Base-by-base conservation (phyloP, 768 basidiomycete genomes). In the Phylloporus rhodoxanthus region DNA sequence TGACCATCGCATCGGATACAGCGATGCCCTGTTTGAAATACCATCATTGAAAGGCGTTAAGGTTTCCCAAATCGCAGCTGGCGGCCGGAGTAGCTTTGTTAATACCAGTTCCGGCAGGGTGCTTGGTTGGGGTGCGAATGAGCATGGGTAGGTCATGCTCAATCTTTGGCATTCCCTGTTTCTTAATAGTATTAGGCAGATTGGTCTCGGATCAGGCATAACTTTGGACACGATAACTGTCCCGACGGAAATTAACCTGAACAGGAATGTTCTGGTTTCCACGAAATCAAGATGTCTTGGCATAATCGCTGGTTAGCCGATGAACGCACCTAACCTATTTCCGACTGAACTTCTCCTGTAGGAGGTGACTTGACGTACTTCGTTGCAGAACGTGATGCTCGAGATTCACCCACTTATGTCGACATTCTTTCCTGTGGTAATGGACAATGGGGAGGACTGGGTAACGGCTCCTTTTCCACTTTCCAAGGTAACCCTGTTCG, bases 91-190 rank as follows among this genome's bases (percentile, higher is more conserved):
- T 41, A 91, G 87, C 58, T 91, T 89, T 60, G 84, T 76, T 9
- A 72, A 81, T 21, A 91, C 90, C 0, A 58, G 68, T 6, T 67
- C 72, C 2, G 93, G 91, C 2, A 73, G 81, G 47, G 87, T 94
- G 9, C 76, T 97, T 17, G 90, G 83, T 0, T 95, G 88, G 81
- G 93, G 93, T 39, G 89, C 89, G 1, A 95, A 96, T 63, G 84
- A 88, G 55, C 85, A 77, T 57, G 91, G 91, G 86, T 86, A 56
- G 45, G 76, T 48, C 13, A 33, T 14, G 5, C 25, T 26, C 17
- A 9, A 21, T 30, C 8, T 15, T 23, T 36, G 1, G 5, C 19
- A 29, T 33, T 34, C 30, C n/a, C 15, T 5, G 41, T 43, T 19
- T 49, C 51, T 50, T 17, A 59, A 15, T 28, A 36, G 21, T 8